Evolutionary conservation across 495 filamentous ascomycete genomes (phyloP), one percentile per base, ranked within the genome.

Genomic region (Talaromyces ruber): DNA sequence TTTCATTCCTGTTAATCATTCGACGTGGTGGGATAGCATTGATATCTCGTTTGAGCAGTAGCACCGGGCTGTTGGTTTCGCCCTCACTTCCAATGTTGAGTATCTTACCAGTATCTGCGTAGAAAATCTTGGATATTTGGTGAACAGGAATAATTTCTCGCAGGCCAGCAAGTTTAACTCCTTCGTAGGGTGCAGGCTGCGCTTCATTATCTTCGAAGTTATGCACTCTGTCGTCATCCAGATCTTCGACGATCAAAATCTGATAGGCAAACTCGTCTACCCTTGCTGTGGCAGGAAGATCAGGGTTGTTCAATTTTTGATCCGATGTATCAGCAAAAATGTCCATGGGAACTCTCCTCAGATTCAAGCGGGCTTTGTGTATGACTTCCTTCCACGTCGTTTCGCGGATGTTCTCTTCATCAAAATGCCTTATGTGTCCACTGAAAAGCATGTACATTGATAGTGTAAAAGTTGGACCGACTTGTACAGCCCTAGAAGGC

Each of bases 301-400:
- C 71, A 0, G 60, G 30, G 8, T 56, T 58, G 34, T 62, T 60
- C n/a, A 43, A 21, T 52, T 69, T 60, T 1, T 45, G 59, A 29
- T 65, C 65, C 26, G 22, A 51, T 8, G 67, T 62, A 34, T 70
- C 63, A 58, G 76, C 65, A 11, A 73, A 62, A 32, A 74, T 52
- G 26, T 73, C 69, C 66, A 82, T 77, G 5, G 81, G 78, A 6
- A 82, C 79, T 32, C 91, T 78, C 61, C 86, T 76, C 9, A 99
- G 81, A 63, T 92, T 91, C 9, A 97, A 83, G 50, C 86, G 82
- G 22, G 91, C 91, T 74, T 98, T 99, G 74, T 97, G 92, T 59
- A 98, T 92, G 47, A 96, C 92, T 70, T 99, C 95, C 68, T 98
- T 95, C 95, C 94, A 98, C 0, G 93, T 92, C 1, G 89, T 86